Conservation (phyloP, 805 yeast genomes). For the Komagataella kurtzmanii region DNA sequence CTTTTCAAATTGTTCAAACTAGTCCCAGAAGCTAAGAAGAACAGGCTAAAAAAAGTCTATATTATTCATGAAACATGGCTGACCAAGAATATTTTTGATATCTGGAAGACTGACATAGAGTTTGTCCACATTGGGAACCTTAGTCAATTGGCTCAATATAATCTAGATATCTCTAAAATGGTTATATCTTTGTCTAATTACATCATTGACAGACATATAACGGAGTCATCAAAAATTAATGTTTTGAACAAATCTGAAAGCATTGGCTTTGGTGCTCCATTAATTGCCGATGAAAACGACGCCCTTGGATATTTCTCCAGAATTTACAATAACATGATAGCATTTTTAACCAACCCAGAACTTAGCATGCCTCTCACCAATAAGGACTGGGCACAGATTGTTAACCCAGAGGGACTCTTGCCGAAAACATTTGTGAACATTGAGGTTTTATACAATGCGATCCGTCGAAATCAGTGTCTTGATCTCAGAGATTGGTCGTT, state of each 20-base stretch:
- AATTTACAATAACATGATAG: slow-evolving; percentile 18
- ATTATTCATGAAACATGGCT: slow-evolving; percentile 90
- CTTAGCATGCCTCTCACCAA: slow-evolving; percentile 10
- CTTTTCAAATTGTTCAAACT: slow-evolving; percentile 31
- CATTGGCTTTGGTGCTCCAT: slow-evolving; percentile 16
- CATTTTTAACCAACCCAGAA: slow-evolving; percentile 14
- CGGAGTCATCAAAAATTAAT: slow-evolving; percentile 32
- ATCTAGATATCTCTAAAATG: slow-evolving; percentile 60
- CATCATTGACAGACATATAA: slow-evolving; percentile 34
- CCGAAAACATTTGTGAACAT: slow-evolving; percentile 17
- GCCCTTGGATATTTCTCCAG: slow-evolving; percentile 17
- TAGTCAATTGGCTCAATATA: slow-evolving; percentile 23
- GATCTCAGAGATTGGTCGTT: slow-evolving; percentile 44
- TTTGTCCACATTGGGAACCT: slow-evolving; percentile 21
- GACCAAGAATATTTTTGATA: slow-evolving; percentile 62
- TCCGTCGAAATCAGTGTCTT: slow-evolving; percentile 32
- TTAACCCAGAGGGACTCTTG: slow-evolving; percentile 12
- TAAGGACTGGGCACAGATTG: slow-evolving; percentile 14
- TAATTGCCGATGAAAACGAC: slow-evolving; percentile 9
- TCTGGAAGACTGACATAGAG: slow-evolving; percentile 15
- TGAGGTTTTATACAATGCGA: slow-evolving; percentile 31
- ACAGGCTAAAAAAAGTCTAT: slow-evolving; percentile 46
- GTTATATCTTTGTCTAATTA: slow-evolving; percentile 70
- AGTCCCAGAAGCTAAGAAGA: slow-evolving; percentile 42
- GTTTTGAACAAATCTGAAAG: slow-evolving; percentile 28